Evolutionary conservation across 78 protist genomes (phyloP), one percentile per base, ranked within the genome.

Genomic region (Dictyostelium citrinum): DNA sequence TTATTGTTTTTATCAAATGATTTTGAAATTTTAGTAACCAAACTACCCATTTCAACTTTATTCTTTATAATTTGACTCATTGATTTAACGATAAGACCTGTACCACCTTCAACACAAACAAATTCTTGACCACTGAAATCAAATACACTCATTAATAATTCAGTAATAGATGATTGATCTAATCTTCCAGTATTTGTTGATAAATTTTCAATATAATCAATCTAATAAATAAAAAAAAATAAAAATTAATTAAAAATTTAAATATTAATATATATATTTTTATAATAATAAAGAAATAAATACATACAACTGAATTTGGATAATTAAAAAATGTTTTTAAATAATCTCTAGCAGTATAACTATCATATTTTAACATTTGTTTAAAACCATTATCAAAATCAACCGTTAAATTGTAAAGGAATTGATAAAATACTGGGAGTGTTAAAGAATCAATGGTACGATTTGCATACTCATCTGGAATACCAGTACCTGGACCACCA

Each of bases 381-480:
- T 82, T 29, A 12, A 46, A 82, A 29, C 90, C 90, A 11, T 35
- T 37, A 46, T 64, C 79, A 43, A 82, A 82, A 46, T 82, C n/a
- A 3, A 43, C 29, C 1, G 45, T n/a, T 51, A 82, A 46, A 17
- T 35, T 16, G 2, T 43, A 2, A 41, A 45, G 5, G 64, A 82
- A 82, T 46, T 0, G 11, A 22, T 27, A 35, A 64, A 64, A 33
- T 20, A 39, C 74, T 24, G 35, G 35, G 2, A 31, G 20, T 17
- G 10, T 43, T 70, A 82, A 33, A 58, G 41, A 33, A 0, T 33
- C 27, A 12, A 29, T 12, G 17, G 33, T 16, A 37, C 6, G 7
- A 11, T 27, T n/a, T 31, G 41, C 88, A 70, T 24, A 64, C n/a
- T 64, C 37, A 27, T 64, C 72, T 24, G 72, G 72, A 64, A 64